A percentile compares a stretch with the other conserved stretches of the same genome.
Conservation (phyloP, 2,329 filamentous ascomycete species). For the Metarhizium humberi region DNA sequence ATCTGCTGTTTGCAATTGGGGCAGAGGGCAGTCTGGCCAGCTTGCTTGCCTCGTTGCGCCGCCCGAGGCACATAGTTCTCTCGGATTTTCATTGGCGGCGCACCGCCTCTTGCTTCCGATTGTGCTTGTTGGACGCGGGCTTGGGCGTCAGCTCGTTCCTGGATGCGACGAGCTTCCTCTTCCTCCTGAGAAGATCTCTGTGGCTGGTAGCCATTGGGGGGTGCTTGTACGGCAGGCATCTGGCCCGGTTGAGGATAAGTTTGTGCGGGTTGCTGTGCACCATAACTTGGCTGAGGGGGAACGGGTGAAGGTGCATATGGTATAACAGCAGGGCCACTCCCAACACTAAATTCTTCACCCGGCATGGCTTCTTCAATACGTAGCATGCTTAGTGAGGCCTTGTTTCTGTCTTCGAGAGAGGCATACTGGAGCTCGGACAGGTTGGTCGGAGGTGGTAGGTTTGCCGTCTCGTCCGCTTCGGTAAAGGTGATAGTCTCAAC, state of each 20-base stretch:
- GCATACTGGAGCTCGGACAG: slow-evolving; percentile 89
- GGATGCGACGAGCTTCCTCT: slow-evolving; percentile 54
- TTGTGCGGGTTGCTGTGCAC: slow-evolving; percentile 23
- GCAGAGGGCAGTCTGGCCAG: slow-evolving; percentile 65
- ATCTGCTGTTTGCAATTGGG: slow-evolving; percentile 91
- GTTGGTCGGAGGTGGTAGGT: slow-evolving; percentile 81
- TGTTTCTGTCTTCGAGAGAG: slow-evolving; percentile 89
- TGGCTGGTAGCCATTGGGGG: slow-evolving; percentile 16
- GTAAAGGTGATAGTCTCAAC: slow-evolving; percentile 92
- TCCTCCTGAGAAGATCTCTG: slow-evolving; percentile 41
- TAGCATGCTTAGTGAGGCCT: slow-evolving; percentile 72
- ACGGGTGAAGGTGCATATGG: slow-evolving; percentile 20
- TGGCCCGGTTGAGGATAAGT: slow-evolving; percentile 23
- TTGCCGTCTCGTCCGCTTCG: slow-evolving; percentile 75
- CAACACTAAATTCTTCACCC: slow-evolving; percentile 47
- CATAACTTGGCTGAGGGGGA: slow-evolving; percentile 34
- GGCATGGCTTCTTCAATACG: slow-evolving; percentile 95
- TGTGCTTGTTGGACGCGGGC: slow-evolving; percentile 65
- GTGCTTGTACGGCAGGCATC: slow-evolving; percentile 28
- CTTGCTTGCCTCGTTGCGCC: slow-evolving; percentile 58
- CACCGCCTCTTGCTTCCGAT: slow-evolving; percentile 62
- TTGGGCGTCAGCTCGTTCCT: slow-evolving; percentile 51
- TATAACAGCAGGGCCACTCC: slow-evolving; percentile 35
- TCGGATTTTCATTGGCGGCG: slow-evolving; percentile 76
- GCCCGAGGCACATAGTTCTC: slow-evolving; percentile 87